phyloP scores from a whole-genome alignment of 345 rosid species.

The Pugionium dolabratum region DNA sequence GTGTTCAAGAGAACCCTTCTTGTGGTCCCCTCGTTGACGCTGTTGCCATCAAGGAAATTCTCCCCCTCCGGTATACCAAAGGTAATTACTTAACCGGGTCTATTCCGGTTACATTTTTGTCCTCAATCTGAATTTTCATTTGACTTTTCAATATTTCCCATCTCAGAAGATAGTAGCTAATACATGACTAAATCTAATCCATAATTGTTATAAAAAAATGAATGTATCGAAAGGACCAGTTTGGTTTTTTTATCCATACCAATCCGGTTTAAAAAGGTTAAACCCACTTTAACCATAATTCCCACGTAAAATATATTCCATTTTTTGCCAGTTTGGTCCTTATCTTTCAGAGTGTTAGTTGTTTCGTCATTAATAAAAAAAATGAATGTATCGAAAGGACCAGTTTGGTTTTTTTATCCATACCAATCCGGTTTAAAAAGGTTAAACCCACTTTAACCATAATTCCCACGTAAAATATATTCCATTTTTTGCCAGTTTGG shows the following conservation, averaged over 20 bases:
- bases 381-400: too few species aligned
- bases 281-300: background rate
- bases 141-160: too few species aligned
- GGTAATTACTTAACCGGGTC: slow-evolving; percentile 35
- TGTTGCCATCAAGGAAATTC: slow-evolving; percentile 74
- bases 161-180: background rate
- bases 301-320: background rate
- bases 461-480: too few species aligned
- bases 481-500: background rate
- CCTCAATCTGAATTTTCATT: too few species aligned
- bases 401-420: too few species aligned
- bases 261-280: background rate
- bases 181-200: background rate
- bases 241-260: too few species aligned
- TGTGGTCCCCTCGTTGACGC: slow-evolving; percentile 86
- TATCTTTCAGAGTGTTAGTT: background rate
- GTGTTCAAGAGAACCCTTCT: slow-evolving; percentile 76
- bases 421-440: background rate
- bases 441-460: background rate
- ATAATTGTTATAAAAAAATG: too few species aligned
- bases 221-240: too few species aligned
- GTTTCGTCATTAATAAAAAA: background rate
- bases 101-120: too few species aligned
- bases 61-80: slow-evolving; percentile 43
- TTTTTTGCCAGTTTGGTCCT: background rate